Percentiles rank a stretch among this genome's conserved stretches.
Conservation (phyloP, 192 early-diverging fungal species). For the Gonapodya sp. region DNA sequence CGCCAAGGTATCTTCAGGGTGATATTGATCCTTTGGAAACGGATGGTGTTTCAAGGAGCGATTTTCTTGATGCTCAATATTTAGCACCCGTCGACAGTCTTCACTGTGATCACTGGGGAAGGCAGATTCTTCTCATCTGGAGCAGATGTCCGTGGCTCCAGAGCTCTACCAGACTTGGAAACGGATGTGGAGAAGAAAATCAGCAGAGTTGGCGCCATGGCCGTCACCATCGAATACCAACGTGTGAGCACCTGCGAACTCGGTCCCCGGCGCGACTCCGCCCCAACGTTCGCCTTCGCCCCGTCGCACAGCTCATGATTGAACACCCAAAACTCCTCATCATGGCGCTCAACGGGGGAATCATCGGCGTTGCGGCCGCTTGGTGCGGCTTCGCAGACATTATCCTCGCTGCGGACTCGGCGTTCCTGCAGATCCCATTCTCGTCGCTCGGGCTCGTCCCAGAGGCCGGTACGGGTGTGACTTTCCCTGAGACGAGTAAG, state of each 20-base stretch:
- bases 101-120: conserved; percentile 26
- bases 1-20: too few species aligned
- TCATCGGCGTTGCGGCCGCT: conserved; percentile 6
- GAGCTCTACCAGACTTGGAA: not conserved
- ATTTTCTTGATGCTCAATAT: too few species aligned
- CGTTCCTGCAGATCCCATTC: conserved; percentile 22
- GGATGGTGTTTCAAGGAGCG: too few species aligned
- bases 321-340: conserved; percentile 6
- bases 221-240: not conserved
- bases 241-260: not conserved
- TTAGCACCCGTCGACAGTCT: not conserved
- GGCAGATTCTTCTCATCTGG: conserved; percentile 22
- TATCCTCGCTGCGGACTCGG: conserved; percentile 20
- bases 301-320: not conserved
- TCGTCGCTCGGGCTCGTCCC: conserved; percentile 20
- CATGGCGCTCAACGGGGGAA: conserved; percentile 1
- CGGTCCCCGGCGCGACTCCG: too few species aligned
- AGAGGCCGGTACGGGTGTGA: conserved; percentile 13
- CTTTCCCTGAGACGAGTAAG: not conserved
- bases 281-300: not conserved
- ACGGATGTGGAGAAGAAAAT: not conserved
- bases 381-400: conserved; percentile 18
- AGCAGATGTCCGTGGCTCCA: not conserved
- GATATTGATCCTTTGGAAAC: too few species aligned
- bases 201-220: not conserved